These are phyloP conservation scores for Debaryomycetaceae sp. DNA, from an alignment of 1,139 yeast genomes.

Conservation along the genomic window DNA sequence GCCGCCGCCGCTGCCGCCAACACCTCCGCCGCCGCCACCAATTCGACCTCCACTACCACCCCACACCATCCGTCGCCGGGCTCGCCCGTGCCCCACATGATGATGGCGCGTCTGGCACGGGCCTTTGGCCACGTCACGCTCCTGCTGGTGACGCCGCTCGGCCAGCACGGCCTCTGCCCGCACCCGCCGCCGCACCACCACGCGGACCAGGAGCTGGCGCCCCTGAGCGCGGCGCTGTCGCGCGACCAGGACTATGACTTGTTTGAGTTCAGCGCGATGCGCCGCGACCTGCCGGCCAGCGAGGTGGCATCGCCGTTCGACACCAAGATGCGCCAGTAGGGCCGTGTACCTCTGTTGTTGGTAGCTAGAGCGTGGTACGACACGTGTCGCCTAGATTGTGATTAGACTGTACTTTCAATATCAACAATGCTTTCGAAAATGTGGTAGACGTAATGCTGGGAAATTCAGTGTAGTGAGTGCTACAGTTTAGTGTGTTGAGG, in stretches of 20 bases:
- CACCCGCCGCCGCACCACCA: background rate
- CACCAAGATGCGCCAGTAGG: background rate
- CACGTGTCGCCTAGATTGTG: background rate
- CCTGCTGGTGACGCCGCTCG: background rate
- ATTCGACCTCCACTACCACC: slow-evolving; percentile 2
- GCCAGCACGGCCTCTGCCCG: background rate
- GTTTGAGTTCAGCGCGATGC: background rate
- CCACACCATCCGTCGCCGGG: slow-evolving; percentile 7
- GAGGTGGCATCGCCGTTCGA: background rate
- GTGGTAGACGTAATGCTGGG: background rate
- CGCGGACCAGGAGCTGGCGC: too few species aligned
- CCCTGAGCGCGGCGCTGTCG: slow-evolving; percentile 1
- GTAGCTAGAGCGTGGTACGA: background rate
- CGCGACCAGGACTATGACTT: background rate
- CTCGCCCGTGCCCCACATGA: background rate
- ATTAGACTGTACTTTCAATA: background rate
- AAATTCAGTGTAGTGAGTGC: background rate
- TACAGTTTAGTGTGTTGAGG: too few species aligned
- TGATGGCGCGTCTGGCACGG: background rate
- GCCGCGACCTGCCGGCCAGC: background rate
- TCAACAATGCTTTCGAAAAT: background rate
- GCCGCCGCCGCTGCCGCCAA: slow-evolving; percentile 4
- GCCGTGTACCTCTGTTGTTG: too few species aligned
- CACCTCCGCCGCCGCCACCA: slow-evolving; percentile 5
- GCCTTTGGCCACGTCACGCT: background rate